Evolutionary conservation across 129 eudicot species (phyloP), one percentile per base, ranked within the genome.

Genomic region (Centrapalus pauciflorus): DNA sequence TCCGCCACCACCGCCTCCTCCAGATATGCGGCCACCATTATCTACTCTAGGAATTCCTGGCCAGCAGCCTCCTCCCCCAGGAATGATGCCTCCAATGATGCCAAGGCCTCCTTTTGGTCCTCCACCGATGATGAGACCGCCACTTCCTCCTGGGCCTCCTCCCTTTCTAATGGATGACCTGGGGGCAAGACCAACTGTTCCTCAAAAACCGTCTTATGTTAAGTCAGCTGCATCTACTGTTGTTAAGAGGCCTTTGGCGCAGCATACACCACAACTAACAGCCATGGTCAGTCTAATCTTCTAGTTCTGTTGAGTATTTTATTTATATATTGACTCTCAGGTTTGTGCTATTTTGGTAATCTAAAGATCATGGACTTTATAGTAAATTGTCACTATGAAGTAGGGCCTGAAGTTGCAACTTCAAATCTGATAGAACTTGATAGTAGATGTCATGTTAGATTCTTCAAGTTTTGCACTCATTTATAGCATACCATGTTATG

Each of bases 221-320:
- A 93, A 93, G 74, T 85, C 98, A 72, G 98, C 98, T 66, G 96
- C 96, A 73, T 87, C 98, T 13, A 93, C 98, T 24, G 98, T 93
- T 76, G 98, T 93, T 28, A 92, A 92, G 85, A 85, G 96, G 77
- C 98, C 98, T 74, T 79, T 92, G 45, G 98, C 98, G 51, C 98
- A 92, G 83, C 98, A 92, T 69, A 85, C 95, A 32, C 98, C 98
- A 61, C 96, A 92, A 71, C 85, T 92, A 43, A 92, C 98, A 29
- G 81, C 98, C 49, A 92, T 92, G 98, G 98, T 92, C 55, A 73
- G 87, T 71, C 45, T 28, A 24, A 26, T 46, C 25, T 45, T 28
- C 28, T 27, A 1, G 4, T 68, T 66, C 48, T 40, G 12, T 37
- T 61, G 62, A 25, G 4, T 7, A 13, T 54, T 23, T 0, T 13